These are phyloP conservation scores for Collybiopsis luxurians DNA, from an alignment of 768 basidiomycete species.

Conservation along the genomic window DNA sequence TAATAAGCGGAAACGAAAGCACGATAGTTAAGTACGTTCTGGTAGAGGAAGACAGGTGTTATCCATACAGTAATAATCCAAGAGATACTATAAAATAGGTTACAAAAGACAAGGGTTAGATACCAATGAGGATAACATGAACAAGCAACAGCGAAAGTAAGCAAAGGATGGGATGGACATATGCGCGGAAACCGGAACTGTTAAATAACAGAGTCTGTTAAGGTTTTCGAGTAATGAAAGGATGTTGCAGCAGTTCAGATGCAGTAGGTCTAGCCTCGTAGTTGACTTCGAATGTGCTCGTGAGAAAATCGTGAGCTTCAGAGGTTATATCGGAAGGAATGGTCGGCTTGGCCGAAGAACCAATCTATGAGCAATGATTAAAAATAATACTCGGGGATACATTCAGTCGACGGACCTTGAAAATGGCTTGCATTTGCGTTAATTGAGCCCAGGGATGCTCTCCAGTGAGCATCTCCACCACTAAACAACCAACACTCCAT, in stretches of 20 bases:
- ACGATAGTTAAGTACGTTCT: neutral
- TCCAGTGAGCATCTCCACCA: constrained; percentile 96
- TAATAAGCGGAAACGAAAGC: constrained; percentile 16
- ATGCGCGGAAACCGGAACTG: neutral
- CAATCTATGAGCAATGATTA: constrained; percentile 58
- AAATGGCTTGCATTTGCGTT: constrained; percentile 99
- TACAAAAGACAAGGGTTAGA: neutral
- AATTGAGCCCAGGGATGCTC: constrained; percentile 95
- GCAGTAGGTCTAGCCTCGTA: constrained; percentile 81
- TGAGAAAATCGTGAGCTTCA: constrained; percentile 86
- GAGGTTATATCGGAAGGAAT: constrained; percentile 90
- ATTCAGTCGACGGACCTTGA: constrained; percentile 58
- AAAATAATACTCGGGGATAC: neutral
- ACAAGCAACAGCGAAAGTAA: neutral
- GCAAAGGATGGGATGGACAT: neutral
- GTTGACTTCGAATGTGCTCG: constrained; percentile 83
- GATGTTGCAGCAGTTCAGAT: constrained; percentile 66
- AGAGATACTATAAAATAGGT: neutral
- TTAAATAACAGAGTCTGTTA: neutral
- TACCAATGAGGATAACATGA: neutral
- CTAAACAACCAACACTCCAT: constrained; percentile 93
- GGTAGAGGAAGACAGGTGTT: neutral
- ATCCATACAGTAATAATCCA: constrained; percentile 5
- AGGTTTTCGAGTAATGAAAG: constrained; percentile 58
- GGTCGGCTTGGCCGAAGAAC: constrained; percentile 81